These are phyloP conservation scores for Phialophora expanda DNA, from an alignment of 2,329 filamentous ascomycete species.

Conservation along the genomic window DNA sequence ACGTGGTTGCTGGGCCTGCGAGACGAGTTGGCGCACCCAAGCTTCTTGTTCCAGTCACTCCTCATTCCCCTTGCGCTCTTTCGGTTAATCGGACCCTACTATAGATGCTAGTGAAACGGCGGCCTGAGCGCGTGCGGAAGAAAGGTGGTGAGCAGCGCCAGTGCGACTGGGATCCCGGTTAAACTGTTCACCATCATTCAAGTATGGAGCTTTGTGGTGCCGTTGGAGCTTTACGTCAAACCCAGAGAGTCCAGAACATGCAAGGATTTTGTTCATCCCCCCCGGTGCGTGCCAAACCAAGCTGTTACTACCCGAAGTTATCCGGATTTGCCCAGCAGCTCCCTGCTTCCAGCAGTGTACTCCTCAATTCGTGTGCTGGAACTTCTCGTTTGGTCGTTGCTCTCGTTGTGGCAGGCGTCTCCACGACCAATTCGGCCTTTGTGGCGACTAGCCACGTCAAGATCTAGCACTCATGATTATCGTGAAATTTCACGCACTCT, in stretches of 20 bases:
- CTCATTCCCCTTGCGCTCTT: not conserved
- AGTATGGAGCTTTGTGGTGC: not conserved
- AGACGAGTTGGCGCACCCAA: not conserved
- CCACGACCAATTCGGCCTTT: not conserved
- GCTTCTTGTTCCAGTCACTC: not conserved
- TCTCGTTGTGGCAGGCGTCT: not conserved
- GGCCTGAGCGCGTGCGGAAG: not conserved
- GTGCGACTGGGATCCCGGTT: not conserved
- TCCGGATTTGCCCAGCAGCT: not conserved
- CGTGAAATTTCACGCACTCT: conserved; percentile 38
- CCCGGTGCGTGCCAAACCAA: not conserved
- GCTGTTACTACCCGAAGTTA: not conserved
- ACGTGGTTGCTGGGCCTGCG: conserved; percentile 2
- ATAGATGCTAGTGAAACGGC: not conserved
- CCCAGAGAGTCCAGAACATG: not conserved
- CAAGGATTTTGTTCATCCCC: not conserved
- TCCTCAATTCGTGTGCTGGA: not conserved
- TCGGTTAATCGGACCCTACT: not conserved
- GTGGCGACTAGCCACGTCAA: conserved; percentile 3
- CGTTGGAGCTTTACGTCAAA: conserved; percentile 6
- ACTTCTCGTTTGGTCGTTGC: conserved; percentile 8
- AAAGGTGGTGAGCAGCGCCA: not conserved
- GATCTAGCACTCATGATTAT: conserved; percentile 1
- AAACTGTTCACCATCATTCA: not conserved
- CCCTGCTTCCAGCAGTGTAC: not conserved